Base-by-base conservation (phyloP, 345 rosid genomes). In the Melastoma malabathricum region DNA sequence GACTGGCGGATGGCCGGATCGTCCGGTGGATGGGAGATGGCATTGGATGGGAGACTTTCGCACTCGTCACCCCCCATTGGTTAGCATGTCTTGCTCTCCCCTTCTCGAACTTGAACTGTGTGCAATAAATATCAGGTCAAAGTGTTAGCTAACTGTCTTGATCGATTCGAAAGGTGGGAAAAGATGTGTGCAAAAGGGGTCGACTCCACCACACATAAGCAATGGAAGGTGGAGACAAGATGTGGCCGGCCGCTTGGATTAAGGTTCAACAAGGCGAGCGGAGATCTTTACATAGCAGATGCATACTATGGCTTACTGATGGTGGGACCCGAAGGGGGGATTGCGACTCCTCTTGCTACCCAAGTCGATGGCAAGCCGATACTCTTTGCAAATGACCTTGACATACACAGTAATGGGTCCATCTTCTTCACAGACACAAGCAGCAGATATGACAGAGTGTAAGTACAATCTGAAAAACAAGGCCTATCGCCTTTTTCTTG, bases 1-100 rank as follows among this genome's bases (percentile, higher is more conserved):
- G 98, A 3, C 59, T 92, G 52, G 98, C 95, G 0, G 94, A 92
- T 43, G 97, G 98, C 16, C 75, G 95, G 6, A 61, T 92, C 16
- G 97, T 92, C 43, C 73, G 98, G 59, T 92, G 98, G 98, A 80
- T 92, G 97, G 98, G 98, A 4, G 79, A 82, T 48, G 61, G 52
- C 44, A 13, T 63, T 5, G 94, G 98, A 19, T 87, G 98, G 98
- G 88, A 84, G 63, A 87, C 95, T 14, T 87, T 92, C 60, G 90
- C 97, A 1, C 47, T 69, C 46, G 94, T 76, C 23, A 71, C 97
- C 43, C 29, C 83, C 46, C 82, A 72, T 48, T 92, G 98, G 95
- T 87, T 39, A 51, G 55, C 41, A 34, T 34, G 41, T 7, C 41
- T 34, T 5, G 13, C 44, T 17, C 41, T 51, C 44, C 53, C 16